Conservation (phyloP, 2,329 filamentous ascomycete species). For the Lasiodiplodia sp. region DNA sequence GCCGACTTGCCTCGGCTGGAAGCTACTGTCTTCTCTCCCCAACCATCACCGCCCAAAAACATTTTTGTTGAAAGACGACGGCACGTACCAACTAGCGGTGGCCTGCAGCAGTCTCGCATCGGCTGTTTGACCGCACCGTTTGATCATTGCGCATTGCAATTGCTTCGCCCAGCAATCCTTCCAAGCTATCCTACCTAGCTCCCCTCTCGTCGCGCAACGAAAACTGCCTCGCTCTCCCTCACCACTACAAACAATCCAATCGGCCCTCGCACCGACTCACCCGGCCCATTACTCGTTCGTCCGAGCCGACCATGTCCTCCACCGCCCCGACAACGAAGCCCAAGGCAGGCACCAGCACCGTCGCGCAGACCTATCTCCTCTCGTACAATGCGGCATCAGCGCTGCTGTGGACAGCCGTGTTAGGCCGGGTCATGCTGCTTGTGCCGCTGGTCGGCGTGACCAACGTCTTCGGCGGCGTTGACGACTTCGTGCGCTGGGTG, state of each 20-base stretch:
- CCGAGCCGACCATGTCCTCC: constrained; percentile 1
- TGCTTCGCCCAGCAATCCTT: not conserved
- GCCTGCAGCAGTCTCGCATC: not conserved
- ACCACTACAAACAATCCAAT: not conserved
- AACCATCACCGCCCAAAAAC: not conserved
- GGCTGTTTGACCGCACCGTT: not conserved
- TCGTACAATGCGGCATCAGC: constrained; percentile 84
- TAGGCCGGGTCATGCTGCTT: constrained; percentile 71
- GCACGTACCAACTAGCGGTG: not conserved
- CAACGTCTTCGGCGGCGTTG: constrained; percentile 67
- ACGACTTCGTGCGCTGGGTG: constrained; percentile 76
- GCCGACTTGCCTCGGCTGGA: constrained; percentile 20
- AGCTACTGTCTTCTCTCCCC: not conserved
- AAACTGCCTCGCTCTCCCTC: not conserved
- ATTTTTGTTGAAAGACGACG: constrained; percentile 9
- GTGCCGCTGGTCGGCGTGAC: constrained; percentile 43
- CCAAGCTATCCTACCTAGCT: not conserved
- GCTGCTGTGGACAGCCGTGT: constrained; percentile 78
- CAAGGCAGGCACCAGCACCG: not conserved
- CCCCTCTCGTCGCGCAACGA: not conserved
- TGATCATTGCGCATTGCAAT: not conserved
- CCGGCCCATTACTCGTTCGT: not conserved
- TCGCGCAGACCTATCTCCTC: constrained; percentile 69
- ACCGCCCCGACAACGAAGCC: constrained; percentile 3
- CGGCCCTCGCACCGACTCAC: not conserved